Percentiles rank a stretch among this genome's conserved stretches.
Evolutionary conservation across 306 rosid species (phyloP).

Genomic region (Prunus fruticosa): DNA sequence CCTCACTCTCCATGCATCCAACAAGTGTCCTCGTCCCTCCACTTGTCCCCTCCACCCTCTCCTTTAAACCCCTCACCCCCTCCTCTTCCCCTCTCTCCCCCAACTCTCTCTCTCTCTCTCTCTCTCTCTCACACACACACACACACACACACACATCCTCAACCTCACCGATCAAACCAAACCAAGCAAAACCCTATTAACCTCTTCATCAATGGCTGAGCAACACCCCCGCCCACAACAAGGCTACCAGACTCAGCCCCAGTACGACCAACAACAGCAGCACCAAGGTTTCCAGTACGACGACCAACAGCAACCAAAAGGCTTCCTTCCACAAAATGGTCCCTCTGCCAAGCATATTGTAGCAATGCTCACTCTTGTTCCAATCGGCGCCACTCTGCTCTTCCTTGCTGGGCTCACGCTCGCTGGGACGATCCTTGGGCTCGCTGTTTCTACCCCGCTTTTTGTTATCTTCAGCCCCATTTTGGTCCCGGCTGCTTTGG

Average conservation of each 20-base stretch:
- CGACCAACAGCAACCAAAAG: constrained; percentile 8
- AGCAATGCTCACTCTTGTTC: constrained; percentile 38
- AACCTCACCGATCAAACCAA: not conserved
- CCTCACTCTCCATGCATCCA: not conserved
- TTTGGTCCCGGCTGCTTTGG: constrained; percentile 42
- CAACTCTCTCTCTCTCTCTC: not conserved
- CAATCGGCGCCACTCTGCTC: constrained; percentile 49
- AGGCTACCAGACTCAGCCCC: not conserved
- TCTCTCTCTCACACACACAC: no score
- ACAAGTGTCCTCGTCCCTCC: constrained; percentile 23
- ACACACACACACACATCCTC: not conserved
- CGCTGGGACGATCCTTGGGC: constrained; percentile 37
- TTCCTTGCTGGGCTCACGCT: constrained; percentile 41
- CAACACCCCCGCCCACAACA: constrained; percentile 2
- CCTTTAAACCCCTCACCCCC: constrained; percentile 3
- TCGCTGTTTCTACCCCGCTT: constrained; percentile 46
- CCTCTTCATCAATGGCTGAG: not conserved
- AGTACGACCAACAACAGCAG: constrained; percentile 1
- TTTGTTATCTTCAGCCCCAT: constrained; percentile 56
- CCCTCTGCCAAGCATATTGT: constrained; percentile 35
- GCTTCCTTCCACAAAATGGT: constrained; percentile 12
- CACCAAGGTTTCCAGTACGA: constrained; percentile 8
- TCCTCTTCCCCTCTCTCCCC: not conserved
- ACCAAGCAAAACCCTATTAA: not conserved
- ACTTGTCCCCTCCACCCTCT: constrained; percentile 37